These are phyloP conservation scores for Rhizopogon vulgaris DNA, from an alignment of 768 basidiomycete species.

Conservation along the genomic window DNA sequence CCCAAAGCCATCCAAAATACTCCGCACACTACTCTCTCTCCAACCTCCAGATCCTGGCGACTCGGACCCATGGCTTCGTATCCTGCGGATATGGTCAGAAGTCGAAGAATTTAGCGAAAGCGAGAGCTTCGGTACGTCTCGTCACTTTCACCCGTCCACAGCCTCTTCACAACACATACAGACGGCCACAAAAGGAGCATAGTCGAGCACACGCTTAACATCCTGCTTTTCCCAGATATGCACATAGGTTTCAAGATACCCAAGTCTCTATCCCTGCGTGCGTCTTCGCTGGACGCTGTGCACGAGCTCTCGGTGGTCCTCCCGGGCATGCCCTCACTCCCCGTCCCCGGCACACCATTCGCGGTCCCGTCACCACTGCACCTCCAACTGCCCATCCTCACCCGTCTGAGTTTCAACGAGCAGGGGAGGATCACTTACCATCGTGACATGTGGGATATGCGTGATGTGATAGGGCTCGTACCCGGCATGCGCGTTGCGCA, in stretches of 20 bases:
- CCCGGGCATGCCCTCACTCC: slow-evolving; percentile 41
- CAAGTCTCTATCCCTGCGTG: slow-evolving; percentile 32
- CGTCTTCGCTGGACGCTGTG: slow-evolving; percentile 19
- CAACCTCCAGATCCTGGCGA: slow-evolving; percentile 10
- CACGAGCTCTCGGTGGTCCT: slow-evolving; percentile 21
- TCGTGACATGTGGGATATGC: slow-evolving; percentile 76
- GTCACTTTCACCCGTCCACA: slow-evolving; percentile 6
- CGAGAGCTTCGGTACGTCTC: slow-evolving; percentile 65
- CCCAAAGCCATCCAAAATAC: slow-evolving; percentile 58
- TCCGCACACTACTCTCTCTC: slow-evolving; percentile 50
- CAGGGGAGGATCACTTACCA: slow-evolving; percentile 76
- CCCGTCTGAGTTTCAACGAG: slow-evolving; percentile 74
- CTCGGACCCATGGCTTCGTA: slow-evolving; percentile 51
- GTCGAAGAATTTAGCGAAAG: slow-evolving; percentile 70
- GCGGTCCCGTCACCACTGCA: slow-evolving; percentile 67
- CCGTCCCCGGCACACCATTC: slow-evolving; percentile 52
- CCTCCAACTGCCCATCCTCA: slow-evolving; percentile 63
- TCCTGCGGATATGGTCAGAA: slow-evolving; percentile 67
- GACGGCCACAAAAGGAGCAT: slow-evolving; percentile 71
- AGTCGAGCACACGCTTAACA: slow-evolving; percentile 74
- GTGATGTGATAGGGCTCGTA: slow-evolving; percentile 67
- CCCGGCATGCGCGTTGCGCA: slow-evolving; percentile 63
- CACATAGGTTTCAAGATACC: slow-evolving; percentile 41
- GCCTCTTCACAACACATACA: slow-evolving; percentile 18
- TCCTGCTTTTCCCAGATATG: slow-evolving; percentile 69